phyloP scores from a whole-genome alignment of 2,329 filamentous ascomycete species.

The Scortechinia acanthostroma region DNA sequence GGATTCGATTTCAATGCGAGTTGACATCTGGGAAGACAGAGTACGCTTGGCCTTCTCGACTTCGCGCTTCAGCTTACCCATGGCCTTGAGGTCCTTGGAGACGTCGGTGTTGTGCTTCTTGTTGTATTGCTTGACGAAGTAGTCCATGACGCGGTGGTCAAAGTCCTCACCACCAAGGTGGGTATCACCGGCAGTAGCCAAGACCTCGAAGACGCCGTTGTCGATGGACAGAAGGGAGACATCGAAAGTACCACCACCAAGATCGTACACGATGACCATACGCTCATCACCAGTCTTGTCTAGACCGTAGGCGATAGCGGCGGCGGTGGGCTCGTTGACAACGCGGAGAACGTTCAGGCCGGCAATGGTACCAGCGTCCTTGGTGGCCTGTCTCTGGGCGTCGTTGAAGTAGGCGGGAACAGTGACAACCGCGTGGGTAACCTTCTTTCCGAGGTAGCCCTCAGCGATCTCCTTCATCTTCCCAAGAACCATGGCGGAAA shows the following conservation, averaged over 20 bases:
- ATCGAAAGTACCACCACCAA: conserved; percentile 91
- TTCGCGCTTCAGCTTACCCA: conserved; percentile 99
- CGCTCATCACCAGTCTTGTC: conserved; percentile 79
- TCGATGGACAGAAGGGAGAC: conserved; percentile 88
- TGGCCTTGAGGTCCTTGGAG: conserved; percentile 90
- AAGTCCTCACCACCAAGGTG: conserved; percentile 98
- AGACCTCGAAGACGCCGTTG: conserved; percentile 86
- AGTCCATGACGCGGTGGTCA: conserved; percentile 92
- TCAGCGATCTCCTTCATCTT: conserved; percentile 83
- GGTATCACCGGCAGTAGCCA: conserved; percentile 92
- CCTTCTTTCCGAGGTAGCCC: conserved; percentile 73
- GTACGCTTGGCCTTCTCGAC: conserved; percentile 99
- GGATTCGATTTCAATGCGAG: conserved; percentile 90
- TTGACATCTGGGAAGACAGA: conserved; percentile 87
- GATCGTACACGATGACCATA: conserved; percentile 88
- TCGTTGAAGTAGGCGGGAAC: conserved; percentile 98
- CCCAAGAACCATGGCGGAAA: conserved; percentile 74
- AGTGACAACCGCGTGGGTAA: conserved; percentile 83
- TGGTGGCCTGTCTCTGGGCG: conserved; percentile 92
- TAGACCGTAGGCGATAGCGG: conserved; percentile 88
- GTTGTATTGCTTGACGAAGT: conserved; percentile 97
- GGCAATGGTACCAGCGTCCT: conserved; percentile 86
- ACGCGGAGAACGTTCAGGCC: conserved; percentile 93
- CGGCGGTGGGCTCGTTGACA: conserved; percentile 92
- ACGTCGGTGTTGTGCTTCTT: conserved; percentile 93